A percentile compares a stretch with the other conserved stretches of the same genome.
These are phyloP conservation scores for Fusarium concolor DNA, from an alignment of 2,329 filamentous ascomycete species.

Conservation along the genomic window DNA sequence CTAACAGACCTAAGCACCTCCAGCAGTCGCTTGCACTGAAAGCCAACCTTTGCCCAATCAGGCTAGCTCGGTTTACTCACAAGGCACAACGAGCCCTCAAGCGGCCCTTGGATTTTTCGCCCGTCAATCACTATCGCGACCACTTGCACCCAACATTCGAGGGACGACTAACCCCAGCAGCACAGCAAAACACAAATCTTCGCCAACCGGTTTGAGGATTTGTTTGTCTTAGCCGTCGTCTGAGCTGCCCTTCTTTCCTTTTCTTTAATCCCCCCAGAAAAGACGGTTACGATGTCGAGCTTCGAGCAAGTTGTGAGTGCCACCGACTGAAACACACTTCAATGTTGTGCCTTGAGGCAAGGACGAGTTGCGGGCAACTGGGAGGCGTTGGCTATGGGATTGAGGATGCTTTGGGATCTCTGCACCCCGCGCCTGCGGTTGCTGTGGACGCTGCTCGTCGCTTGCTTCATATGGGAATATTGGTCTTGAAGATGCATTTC, in stretches of 20 bases:
- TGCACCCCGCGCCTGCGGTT: constrained; percentile 5
- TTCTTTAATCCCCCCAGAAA: constrained; percentile 47
- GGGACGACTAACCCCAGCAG: constrained; percentile 58
- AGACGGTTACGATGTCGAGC: constrained; percentile 69
- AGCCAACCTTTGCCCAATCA: constrained; percentile 46
- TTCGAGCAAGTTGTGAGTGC: constrained; percentile 78
- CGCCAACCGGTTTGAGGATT: constrained; percentile 54
- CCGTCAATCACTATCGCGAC: constrained; percentile 55
- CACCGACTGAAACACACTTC: constrained; percentile 33
- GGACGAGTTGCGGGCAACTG: constrained; percentile 27
- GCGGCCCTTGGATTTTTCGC: constrained; percentile 57
- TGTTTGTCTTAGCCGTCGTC: constrained; percentile 51
- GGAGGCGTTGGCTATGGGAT: constrained; percentile 34
- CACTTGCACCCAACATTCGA: constrained; percentile 53
- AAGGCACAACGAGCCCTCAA: constrained; percentile 56
- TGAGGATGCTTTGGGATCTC: constrained; percentile 29
- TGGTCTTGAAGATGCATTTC: constrained; percentile 31
- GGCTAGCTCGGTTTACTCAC: constrained; percentile 51
- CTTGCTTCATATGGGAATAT: constrained; percentile 36
- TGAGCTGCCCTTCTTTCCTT: constrained; percentile 52
- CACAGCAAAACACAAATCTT: constrained; percentile 55
- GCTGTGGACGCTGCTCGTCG: constrained; percentile 23
- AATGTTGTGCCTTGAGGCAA: constrained; percentile 33
- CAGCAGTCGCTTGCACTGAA: constrained; percentile 51
- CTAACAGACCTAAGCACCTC: constrained; percentile 56